Percentiles rank a stretch among this genome's conserved stretches.
Conservation (phyloP, 805 yeast genomes). For the Phaffomyces antillensis region DNA sequence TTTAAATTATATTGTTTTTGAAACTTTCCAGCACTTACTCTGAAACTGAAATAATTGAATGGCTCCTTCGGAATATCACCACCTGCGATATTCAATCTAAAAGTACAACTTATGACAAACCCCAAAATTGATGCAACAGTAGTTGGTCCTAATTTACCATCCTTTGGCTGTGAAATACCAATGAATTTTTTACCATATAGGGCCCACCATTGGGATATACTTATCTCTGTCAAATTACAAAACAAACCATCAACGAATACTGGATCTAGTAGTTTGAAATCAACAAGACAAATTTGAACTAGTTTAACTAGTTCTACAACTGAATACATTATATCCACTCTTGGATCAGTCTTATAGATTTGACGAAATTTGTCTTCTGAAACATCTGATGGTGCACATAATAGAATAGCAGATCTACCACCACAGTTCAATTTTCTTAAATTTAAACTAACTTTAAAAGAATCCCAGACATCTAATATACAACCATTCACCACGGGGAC, state of each 20-base stretch:
- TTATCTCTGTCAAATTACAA: conserved; percentile 69
- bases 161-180: conserved; percentile 29
- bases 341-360: conserved; percentile 51
- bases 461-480: conserved; percentile 38
- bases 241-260: conserved; percentile 75
- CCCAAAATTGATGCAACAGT: conserved; percentile 80
- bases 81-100: conserved; percentile 54
- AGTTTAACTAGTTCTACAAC: conserved; percentile 57
- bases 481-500: conserved; percentile 61
- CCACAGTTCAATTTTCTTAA: conserved; percentile 74
- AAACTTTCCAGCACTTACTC: conserved; percentile 62
- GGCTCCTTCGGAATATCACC: conserved; percentile 77
- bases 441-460: conserved; percentile 67
- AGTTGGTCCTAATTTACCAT: conserved; percentile 52
- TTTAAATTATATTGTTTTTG: conserved; percentile 62
- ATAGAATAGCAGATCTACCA: conserved; percentile 72
- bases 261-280: conserved; percentile 67
- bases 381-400: conserved; percentile 68
- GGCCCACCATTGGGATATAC: conserved; percentile 78
- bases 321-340: conserved; percentile 22
- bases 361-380: conserved; percentile 76
- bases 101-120: conserved; percentile 58
- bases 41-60: conserved; percentile 64
- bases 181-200: conserved; percentile 50
- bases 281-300: conserved; percentile 69